Evolutionary conservation across 495 filamentous ascomycete species (phyloP).

Genomic region (Aspergillus campestris): DNA sequence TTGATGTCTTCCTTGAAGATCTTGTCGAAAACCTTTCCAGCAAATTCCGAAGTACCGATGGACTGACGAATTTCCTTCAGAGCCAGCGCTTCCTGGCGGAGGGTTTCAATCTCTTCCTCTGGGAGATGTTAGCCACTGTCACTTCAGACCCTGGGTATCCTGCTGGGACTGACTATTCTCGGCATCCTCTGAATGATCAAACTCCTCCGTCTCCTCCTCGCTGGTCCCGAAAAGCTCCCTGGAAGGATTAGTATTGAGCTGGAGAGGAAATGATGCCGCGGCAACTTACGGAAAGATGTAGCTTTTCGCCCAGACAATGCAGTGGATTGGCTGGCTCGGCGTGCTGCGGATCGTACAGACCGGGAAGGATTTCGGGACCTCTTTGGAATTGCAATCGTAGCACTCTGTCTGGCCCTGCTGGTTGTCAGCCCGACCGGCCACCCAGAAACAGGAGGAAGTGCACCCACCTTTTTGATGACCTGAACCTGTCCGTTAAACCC

Average conservation of each 20-base stretch:
- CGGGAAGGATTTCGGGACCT: slow-evolving; percentile 81
- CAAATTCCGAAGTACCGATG: slow-evolving; percentile 74
- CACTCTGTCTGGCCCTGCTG: slow-evolving; percentile 77
- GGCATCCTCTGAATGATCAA: slow-evolving; percentile 68
- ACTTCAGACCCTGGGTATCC: neutral
- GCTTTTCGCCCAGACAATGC: slow-evolving; percentile 99
- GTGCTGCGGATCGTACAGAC: slow-evolving; percentile 96
- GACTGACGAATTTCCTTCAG: slow-evolving; percentile 74
- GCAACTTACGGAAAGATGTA: slow-evolving; percentile 69
- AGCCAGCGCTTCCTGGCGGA: slow-evolving; percentile 73
- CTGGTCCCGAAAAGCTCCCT: slow-evolving; percentile 86
- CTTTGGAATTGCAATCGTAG: slow-evolving; percentile 89
- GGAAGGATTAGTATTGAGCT: slow-evolving; percentile 6
- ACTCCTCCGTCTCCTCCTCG: slow-evolving; percentile 62
- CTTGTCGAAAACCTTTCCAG: slow-evolving; percentile 78
- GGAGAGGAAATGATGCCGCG: no score
- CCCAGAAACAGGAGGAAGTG: neutral
- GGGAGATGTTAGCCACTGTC: slow-evolving; percentile 14
- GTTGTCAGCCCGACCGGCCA: slow-evolving; percentile 7
- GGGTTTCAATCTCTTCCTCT: slow-evolving; percentile 79
- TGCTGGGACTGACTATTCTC: slow-evolving; percentile 56
- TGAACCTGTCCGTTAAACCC: slow-evolving; percentile 98
- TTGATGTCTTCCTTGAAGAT: slow-evolving; percentile 84
- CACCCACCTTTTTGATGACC: slow-evolving; percentile 72
- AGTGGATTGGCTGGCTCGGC: slow-evolving; percentile 92